phyloP scores from a whole-genome alignment of 495 filamentous ascomycete species.

The Letharia columbiana region DNA sequence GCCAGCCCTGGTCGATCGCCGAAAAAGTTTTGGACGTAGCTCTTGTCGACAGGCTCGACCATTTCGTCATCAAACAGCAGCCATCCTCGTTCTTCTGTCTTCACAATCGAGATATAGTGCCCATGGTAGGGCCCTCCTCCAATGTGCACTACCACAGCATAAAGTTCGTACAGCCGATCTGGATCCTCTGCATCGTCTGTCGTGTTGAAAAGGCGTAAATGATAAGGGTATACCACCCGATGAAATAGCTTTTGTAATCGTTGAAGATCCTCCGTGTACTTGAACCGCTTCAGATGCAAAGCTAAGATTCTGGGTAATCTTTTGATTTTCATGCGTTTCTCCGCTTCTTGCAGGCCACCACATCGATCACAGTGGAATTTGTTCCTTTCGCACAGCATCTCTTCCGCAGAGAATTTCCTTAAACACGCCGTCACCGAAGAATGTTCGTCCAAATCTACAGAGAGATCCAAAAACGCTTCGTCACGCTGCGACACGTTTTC shows the following conservation, averaged over 20 bases:
- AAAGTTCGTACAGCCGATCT: conserved; percentile 90
- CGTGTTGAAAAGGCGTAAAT: conserved; percentile 94
- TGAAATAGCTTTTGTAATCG: conserved; percentile 95
- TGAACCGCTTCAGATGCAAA: conserved; percentile 91
- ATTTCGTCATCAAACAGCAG: conserved; percentile 95
- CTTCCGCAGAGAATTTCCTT: conserved; percentile 90
- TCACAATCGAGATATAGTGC: conserved; percentile 96
- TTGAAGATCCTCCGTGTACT: conserved; percentile 92
- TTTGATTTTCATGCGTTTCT: conserved; percentile 99
- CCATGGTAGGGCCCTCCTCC: conserved; percentile 97
- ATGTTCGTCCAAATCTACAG: conserved; percentile 92
- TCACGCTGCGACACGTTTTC: conserved; percentile 93
- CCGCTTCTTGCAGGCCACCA: conserved; percentile 91
- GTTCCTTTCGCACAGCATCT: conserved; percentile 98
- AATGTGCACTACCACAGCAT: conserved; percentile 97
- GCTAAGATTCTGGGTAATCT: conserved; percentile 84
- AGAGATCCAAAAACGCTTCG: conserved; percentile 90
- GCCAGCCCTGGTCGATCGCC: conserved; percentile 85
- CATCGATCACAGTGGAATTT: conserved; percentile 98
- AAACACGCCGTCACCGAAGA: conserved; percentile 94
- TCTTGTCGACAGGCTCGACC: conserved; percentile 94
- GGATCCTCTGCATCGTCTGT: conserved; percentile 95
- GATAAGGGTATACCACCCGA: conserved; percentile 92
- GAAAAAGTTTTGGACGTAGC: conserved; percentile 96
- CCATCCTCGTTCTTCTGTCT: conserved; percentile 94